Percentiles rank a stretch among this genome's conserved stretches.
phyloP scores from a whole-genome alignment of 768 basidiomycete genomes.

The Suillus cothurnatus region DNA sequence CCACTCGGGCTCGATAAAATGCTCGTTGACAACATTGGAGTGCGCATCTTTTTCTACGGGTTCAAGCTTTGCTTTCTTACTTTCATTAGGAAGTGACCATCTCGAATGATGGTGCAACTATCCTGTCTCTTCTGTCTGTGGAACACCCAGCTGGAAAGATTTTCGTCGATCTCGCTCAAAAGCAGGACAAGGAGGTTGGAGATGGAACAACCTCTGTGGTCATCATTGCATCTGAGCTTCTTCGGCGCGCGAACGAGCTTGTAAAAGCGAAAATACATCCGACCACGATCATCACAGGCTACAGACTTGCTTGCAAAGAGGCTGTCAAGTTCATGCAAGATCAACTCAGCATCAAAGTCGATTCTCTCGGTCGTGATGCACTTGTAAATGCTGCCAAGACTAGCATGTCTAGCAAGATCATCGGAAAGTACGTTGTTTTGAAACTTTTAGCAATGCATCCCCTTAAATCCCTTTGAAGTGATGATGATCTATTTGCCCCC shows the following conservation, averaged over 20 bases:
- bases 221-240: constrained; percentile 94
- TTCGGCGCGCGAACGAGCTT: constrained; percentile 95
- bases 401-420: constrained; percentile 98
- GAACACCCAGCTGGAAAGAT: constrained; percentile 97
- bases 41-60: constrained; percentile 42
- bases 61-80: constrained; percentile 12
- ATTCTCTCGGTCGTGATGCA: constrained; percentile 87
- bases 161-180: constrained; percentile 97
- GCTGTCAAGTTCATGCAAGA: constrained; percentile 98
- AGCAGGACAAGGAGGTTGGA: constrained; percentile 99
- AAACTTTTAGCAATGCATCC: constrained; percentile 1
- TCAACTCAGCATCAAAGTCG: constrained; percentile 93
- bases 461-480: constrained; percentile 48
- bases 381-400: constrained; percentile 97
- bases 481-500: constrained; percentile 96
- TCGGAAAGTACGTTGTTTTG: constrained; percentile 77
- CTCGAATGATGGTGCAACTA: constrained; percentile 99
- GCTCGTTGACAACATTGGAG: constrained; percentile 97
- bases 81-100: constrained; percentile 90
- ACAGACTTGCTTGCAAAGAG: constrained; percentile 94
- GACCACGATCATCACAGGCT: constrained; percentile 98
- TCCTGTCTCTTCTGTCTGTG: constrained; percentile 89
- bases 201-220: constrained; percentile 99
- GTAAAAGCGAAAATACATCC: constrained; percentile 99
- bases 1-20: constrained; percentile 96